Evolutionary conservation across 768 basidiomycete species (phyloP), one percentile per base, ranked within the genome.

Genomic region (Amanita subjunquillea): DNA sequence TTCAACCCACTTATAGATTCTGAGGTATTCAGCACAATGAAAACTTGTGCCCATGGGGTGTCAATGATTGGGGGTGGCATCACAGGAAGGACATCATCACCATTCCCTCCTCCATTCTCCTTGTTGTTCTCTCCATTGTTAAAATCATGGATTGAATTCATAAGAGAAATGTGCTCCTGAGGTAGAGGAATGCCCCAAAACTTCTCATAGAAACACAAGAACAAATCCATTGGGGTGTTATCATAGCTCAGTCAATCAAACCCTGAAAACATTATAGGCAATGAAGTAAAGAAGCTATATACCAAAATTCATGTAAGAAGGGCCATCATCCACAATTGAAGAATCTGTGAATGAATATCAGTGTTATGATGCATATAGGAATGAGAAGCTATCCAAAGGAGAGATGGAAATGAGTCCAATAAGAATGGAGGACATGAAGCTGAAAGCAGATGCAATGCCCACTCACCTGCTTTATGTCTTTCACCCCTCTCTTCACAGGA

Each of bases 21-120:
- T 48, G 43, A 54, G 39, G 54, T 54, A 54, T 49, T 54, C 54
- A 49, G 54, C 54, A 49, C 48, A 54, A 54, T 48, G 38, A 44
- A 40, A 54, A 42, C 30, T 49, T 25, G 40, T 22, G 6, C 20
- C 39, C 40, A 49, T 0, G 22, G 20, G 20, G 40, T 36, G 4
- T 54, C 48, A 48, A 54, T 46, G 17, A 48, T 54, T 50, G 40
- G 54, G 54, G 54, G 39, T 22, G 42, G 42, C 17, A 22, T 43
- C 42, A 3, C 42, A 20, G 42, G 42, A 43, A 43, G 42, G 42
- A 43, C 42, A 43, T 43, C 42, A 22, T 3, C 42, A 5, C 40
- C 40, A 42, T 42, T 42, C 40, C 8, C 40, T 42, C 9, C 40
- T 43, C 17, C 42, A 43, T 43, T 43, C 42, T 43, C 42, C 42